Conservation (phyloP, 768 basidiomycete genomes). For the Asterophora parasitica region DNA sequence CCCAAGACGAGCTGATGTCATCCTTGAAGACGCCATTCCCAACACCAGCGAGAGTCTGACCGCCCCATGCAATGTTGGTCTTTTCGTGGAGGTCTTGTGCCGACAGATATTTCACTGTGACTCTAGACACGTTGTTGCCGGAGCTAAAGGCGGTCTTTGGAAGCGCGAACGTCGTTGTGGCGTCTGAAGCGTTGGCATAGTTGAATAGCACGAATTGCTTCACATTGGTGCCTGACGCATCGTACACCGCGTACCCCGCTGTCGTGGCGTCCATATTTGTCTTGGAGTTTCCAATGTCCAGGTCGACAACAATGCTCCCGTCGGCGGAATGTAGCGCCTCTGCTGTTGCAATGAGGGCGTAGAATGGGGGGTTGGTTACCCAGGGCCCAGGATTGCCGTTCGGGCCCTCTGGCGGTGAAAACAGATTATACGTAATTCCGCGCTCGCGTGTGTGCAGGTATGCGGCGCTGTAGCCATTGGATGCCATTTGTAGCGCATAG, state of each 20-base stretch:
- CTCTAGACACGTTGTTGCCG: slow-evolving; percentile 15
- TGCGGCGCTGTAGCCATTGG: too few relatives aligned
- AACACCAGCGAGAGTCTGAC: slow-evolving; percentile 40
- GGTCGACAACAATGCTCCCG: too few relatives aligned
- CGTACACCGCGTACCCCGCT: slow-evolving; percentile 57
- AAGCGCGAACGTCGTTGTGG: slow-evolving; percentile 33
- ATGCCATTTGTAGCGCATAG: too few relatives aligned
- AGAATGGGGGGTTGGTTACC: too few relatives aligned
- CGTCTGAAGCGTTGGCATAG: slow-evolving; percentile 38
- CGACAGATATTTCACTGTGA: slow-evolving; percentile 44
- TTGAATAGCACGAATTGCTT: too few relatives aligned
- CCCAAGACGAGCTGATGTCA: slow-evolving; percentile 28
- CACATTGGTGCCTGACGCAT: too few relatives aligned
- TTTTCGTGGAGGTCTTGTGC: slow-evolving; percentile 45
- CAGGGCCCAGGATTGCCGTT: too few relatives aligned
- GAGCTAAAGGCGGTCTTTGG: slow-evolving; percentile 26
- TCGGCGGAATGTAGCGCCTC: too few relatives aligned
- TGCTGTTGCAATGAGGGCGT: too few relatives aligned
- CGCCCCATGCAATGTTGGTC: slow-evolving; percentile 57
- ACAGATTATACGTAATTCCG: too few relatives aligned
- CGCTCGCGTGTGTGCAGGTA: too few relatives aligned
- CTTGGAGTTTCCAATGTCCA: slow-evolving; percentile 30
- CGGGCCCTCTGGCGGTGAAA: too few relatives aligned
- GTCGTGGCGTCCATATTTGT: slow-evolving; percentile 31
- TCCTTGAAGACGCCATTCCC: slow-evolving; percentile 33